These are phyloP conservation scores for Amaranthus tricolor DNA, from an alignment of 179 eudicot genomes.

Conservation along the genomic window DNA sequence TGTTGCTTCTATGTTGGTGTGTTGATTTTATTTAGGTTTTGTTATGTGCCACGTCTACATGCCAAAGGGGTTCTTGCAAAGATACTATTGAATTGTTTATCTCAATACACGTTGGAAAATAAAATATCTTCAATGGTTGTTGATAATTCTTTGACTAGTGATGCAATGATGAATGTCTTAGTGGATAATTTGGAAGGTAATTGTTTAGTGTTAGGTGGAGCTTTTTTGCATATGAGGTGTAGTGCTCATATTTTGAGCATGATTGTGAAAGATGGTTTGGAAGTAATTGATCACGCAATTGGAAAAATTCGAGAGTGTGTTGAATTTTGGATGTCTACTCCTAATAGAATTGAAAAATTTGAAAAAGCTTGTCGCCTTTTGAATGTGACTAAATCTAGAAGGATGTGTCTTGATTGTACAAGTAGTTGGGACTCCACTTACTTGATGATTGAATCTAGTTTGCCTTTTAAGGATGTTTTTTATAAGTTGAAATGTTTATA, in stretches of 20 bases:
- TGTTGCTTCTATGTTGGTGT: no score
- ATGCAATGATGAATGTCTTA: neutral
- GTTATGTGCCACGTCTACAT: conserved; percentile 10
- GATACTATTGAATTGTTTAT: neutral
- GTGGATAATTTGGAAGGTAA: neutral
- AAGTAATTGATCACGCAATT: neutral
- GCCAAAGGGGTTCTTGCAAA: neutral
- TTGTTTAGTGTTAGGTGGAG: neutral
- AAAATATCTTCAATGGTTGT: conserved; percentile 1
- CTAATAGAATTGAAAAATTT: neutral
- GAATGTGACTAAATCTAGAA: no score
- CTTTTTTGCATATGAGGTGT: neutral
- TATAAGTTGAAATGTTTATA: no score
- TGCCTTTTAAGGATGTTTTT: no score
- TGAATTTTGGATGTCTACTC: neutral
- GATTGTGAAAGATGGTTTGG: neutral
- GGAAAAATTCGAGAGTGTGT: neutral
- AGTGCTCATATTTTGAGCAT: neutral
- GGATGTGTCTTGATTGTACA: no score
- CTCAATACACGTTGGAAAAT: neutral
- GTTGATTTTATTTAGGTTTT: neutral
- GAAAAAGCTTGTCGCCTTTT: no score
- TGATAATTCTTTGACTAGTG: neutral
- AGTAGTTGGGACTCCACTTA: no score
- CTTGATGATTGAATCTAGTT: no score